Evolutionary conservation across 306 rosid species (phyloP).

Genomic region (Sechiopsis laciniata): DNA sequence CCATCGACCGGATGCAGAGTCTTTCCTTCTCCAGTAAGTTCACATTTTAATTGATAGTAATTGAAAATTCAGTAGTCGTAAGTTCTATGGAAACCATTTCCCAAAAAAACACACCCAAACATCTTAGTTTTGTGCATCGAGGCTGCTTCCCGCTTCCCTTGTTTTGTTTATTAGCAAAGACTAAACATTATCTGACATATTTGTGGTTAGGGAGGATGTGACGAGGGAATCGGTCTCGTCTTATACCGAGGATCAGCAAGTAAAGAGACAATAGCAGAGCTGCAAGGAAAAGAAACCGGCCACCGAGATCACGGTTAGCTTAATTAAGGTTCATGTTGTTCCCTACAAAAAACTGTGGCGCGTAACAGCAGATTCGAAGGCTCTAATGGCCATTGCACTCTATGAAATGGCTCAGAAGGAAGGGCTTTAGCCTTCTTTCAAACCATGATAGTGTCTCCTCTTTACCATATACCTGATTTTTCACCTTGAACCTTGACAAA

Average conservation of each 20-base stretch:
- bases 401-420: slow-evolving; percentile 75
- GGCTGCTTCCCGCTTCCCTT: neutral
- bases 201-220: slow-evolving; percentile 72
- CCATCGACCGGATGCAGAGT: slow-evolving; percentile 64
- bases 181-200: slow-evolving; percentile 15
- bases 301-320: slow-evolving; percentile 84
- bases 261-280: slow-evolving; percentile 51
- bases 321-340: slow-evolving; percentile 65
- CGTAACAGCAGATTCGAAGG: slow-evolving; percentile 75
- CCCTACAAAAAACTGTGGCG: slow-evolving; percentile 79
- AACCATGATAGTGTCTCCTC: neutral
- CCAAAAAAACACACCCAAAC: neutral
- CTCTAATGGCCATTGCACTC: slow-evolving; percentile 59
- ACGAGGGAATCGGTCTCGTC: slow-evolving; percentile 72
- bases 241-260: slow-evolving; percentile 52
- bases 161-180: neutral
- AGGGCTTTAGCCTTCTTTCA: slow-evolving; percentile 46
- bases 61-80: neutral
- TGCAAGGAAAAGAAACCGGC: slow-evolving; percentile 81
- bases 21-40: slow-evolving; percentile 67
- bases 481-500: neutral
- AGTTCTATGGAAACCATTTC: neutral
- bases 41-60: neutral
- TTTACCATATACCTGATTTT: neutral
- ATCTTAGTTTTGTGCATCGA: neutral